Conservation (phyloP, 108 stramenopile genomes). For the Phaeodactylum tricornutum region DNA sequence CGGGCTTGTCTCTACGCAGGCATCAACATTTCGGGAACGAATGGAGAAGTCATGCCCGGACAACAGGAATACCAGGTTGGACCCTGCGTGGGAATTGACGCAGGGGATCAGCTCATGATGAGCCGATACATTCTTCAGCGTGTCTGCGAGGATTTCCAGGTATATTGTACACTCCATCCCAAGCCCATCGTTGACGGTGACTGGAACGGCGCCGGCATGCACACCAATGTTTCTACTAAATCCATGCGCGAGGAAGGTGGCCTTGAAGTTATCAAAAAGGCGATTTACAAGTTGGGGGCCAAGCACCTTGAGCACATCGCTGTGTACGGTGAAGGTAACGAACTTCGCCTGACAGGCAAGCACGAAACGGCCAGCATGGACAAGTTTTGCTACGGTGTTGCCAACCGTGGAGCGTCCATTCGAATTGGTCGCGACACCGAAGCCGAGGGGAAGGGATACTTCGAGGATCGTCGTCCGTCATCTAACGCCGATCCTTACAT, state of each 20-base stretch:
- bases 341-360: constrained; percentile 91
- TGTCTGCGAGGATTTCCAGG: constrained; percentile 96
- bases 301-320: constrained; percentile 96
- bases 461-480: constrained; percentile 96
- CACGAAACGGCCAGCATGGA: constrained; percentile 94
- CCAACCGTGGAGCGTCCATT: constrained; percentile 93
- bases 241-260: constrained; percentile 92
- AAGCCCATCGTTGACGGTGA: constrained; percentile 97
- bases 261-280: constrained; percentile 84
- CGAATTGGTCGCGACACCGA: constrained; percentile 92
- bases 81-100: constrained; percentile 95
- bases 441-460: constrained; percentile 90
- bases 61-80: constrained; percentile 99
- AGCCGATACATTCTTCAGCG: constrained; percentile 93
- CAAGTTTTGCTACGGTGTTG: constrained; percentile 91
- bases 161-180: constrained; percentile 93
- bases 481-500: constrained; percentile 98
- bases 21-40: constrained; percentile 90
- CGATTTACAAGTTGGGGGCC: constrained; percentile 92
- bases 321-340: constrained; percentile 96
- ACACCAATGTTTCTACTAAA: constrained; percentile 97
- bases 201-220: constrained; percentile 99
- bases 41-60: constrained; percentile 99
- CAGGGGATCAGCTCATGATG: constrained; percentile 96
- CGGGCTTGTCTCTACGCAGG: constrained; percentile 93